phyloP scores from a whole-genome alignment of 768 basidiomycete species.

The Mycena crocata region DNA sequence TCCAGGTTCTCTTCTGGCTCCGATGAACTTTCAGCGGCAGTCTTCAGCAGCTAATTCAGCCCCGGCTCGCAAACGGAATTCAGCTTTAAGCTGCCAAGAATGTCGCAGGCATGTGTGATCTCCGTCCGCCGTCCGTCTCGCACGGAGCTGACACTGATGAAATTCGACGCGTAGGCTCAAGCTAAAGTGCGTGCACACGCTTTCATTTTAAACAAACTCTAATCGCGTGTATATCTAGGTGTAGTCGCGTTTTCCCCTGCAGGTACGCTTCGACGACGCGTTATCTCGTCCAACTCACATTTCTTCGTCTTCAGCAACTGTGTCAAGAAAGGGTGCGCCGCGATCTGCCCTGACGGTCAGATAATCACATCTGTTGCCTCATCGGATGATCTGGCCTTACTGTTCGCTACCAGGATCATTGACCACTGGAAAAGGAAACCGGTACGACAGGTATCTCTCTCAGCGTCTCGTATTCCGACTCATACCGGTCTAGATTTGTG shows the following conservation, averaged over 20 bases:
- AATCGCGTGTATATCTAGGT: constrained; percentile 49
- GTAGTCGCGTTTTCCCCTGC: constrained; percentile 75
- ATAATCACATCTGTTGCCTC: constrained; percentile 21
- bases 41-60: too few relatives aligned
- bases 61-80: too few relatives aligned
- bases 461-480: constrained; percentile 14
- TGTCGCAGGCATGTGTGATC: constrained; percentile 62
- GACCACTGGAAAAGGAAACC: constrained; percentile 80
- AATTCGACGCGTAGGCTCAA: constrained; percentile 66
- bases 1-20: constrained; percentile 35
- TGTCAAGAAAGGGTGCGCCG: constrained; percentile 67
- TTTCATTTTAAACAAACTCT: constrained; percentile 22
- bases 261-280: constrained; percentile 50
- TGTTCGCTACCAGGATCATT: constrained; percentile 62
- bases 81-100: too few relatives aligned
- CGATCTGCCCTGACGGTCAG: constrained; percentile 76
- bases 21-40: too few relatives aligned
- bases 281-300: constrained; percentile 9
- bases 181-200: constrained; percentile 61
- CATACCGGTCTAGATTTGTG: constrained; percentile 61
- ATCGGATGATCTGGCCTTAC: constrained; percentile 17
- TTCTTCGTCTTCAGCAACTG: constrained; percentile 54
- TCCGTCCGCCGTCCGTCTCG: constrained; percentile 28
- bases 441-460: constrained; percentile 50
- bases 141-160: constrained; percentile 17